Percentiles rank a stretch among this genome's conserved stretches.
Evolutionary conservation across 2,329 filamentous ascomycete species (phyloP).

Genomic region (Beauveria bassiana): DNA sequence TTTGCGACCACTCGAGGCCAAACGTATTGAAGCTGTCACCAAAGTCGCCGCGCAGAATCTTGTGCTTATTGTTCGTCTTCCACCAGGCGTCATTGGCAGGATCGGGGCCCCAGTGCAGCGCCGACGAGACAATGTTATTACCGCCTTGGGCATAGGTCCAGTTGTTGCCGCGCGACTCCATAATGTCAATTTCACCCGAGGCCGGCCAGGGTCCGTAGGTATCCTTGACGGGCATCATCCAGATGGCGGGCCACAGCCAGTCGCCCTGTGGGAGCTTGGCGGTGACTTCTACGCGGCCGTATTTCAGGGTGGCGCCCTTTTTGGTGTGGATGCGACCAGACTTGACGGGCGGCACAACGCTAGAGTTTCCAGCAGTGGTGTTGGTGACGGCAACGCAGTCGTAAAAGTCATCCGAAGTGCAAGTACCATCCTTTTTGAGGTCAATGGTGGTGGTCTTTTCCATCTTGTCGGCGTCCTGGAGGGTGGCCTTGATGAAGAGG

Average conservation of each 20-base stretch:
- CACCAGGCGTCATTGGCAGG: conserved; percentile 69
- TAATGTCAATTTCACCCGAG: conserved; percentile 78
- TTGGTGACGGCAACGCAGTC: conserved; percentile 66
- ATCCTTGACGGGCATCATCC: conserved; percentile 70
- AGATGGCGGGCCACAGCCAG: conserved; percentile 90
- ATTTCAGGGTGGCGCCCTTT: conserved; percentile 63
- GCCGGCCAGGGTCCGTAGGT: conserved; percentile 71
- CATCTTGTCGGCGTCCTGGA: conserved; percentile 61
- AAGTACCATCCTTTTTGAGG: conserved; percentile 56
- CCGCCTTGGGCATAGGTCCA: conserved; percentile 67
- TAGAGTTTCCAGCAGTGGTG: conserved; percentile 59
- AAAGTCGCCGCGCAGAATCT: conserved; percentile 69
- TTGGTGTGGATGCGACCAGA: conserved; percentile 74
- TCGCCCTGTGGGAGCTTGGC: conserved; percentile 71
- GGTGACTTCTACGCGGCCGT: conserved; percentile 72
- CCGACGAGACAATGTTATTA: conserved; percentile 71
- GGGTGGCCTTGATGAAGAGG: conserved; percentile 68
- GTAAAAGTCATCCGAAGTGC: conserved; percentile 50
- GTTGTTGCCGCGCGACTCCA: conserved; percentile 77
- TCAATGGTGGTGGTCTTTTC: conserved; percentile 61
- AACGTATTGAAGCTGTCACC: conserved; percentile 63
- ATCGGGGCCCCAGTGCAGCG: conserved; percentile 77
- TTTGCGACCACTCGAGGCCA: conserved; percentile 79
- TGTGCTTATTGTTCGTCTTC: conserved; percentile 71
- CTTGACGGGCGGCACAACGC: conserved; percentile 67